Evolutionary conservation across 768 basidiomycete genomes (phyloP).

Genomic region (Russula lepida): DNA sequence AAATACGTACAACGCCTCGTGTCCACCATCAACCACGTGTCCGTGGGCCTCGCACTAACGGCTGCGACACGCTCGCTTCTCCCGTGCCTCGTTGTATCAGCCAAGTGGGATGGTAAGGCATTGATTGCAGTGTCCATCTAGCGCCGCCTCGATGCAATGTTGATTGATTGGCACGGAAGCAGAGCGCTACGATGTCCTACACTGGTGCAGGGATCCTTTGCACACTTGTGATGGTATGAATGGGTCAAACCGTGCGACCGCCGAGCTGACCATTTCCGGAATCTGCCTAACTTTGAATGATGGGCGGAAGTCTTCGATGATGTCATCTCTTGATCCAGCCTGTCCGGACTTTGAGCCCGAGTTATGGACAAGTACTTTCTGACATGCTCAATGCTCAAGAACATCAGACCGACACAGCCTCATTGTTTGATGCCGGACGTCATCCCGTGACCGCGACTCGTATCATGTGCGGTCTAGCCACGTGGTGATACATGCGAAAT

Average conservation of each 20-base stretch:
- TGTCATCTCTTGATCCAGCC: background rate
- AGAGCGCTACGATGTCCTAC: background rate
- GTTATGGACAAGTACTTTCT: background rate
- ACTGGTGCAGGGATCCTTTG: background rate
- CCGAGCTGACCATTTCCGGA: background rate
- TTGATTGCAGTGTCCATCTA: background rate
- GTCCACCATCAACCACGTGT: conserved; percentile 14
- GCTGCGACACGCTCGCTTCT: background rate
- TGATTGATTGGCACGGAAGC: background rate
- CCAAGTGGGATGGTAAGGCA: background rate
- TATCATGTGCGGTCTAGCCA: background rate
- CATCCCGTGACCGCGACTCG: background rate
- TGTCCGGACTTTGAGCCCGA: background rate
- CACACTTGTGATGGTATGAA: too few relatives aligned
- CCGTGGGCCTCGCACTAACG: background rate
- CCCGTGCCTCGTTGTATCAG: background rate
- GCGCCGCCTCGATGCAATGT: background rate
- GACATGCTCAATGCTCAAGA: too few relatives aligned
- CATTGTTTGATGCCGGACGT: background rate
- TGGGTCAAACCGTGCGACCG: background rate
- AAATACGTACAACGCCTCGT: conserved; percentile 7
- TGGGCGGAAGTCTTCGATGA: background rate
- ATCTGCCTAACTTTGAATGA: background rate
- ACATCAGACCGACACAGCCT: too few relatives aligned
- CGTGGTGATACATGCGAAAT: conserved; percentile 2